Conservation (phyloP, 305 asterid genomes). For the Fraxinus latifolia region DNA sequence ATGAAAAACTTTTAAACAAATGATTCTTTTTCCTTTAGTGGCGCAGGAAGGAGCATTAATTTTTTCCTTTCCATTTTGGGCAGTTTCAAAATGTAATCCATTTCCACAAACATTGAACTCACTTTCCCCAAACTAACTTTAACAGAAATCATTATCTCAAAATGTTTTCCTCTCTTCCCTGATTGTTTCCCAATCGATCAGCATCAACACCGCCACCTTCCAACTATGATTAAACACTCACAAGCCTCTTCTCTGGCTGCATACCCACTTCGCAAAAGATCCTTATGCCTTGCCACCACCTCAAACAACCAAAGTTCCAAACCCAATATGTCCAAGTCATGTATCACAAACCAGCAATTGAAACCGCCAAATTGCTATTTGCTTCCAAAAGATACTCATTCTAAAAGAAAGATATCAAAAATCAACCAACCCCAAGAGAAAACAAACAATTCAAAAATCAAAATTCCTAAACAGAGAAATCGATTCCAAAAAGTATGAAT, state of each 20-base stretch:
- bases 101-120: background rate
- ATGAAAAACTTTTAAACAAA: background rate
- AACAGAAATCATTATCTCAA: background rate
- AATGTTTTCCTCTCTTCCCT: background rate
- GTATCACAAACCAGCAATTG: background rate
- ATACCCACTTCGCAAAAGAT: background rate
- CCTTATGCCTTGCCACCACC: background rate
- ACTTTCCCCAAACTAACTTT: background rate
- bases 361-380: background rate
- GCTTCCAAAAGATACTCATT: background rate
- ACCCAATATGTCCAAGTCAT: background rate
- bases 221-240: background rate
- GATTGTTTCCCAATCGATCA: background rate
- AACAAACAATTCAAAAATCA: conserved; percentile 1
- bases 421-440: background rate
- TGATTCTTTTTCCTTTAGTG: background rate
- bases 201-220: background rate
- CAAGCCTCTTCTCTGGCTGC: background rate
- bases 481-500: background rate
- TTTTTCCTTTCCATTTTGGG: background rate
- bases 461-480: background rate
- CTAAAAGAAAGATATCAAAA: background rate
- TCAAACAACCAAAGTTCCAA: background rate
- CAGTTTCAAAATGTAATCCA: background rate
- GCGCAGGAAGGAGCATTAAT: background rate